Evolutionary conservation across 192 early-diverging fungal species (phyloP).

Genomic region (Backusella sp.): DNA sequence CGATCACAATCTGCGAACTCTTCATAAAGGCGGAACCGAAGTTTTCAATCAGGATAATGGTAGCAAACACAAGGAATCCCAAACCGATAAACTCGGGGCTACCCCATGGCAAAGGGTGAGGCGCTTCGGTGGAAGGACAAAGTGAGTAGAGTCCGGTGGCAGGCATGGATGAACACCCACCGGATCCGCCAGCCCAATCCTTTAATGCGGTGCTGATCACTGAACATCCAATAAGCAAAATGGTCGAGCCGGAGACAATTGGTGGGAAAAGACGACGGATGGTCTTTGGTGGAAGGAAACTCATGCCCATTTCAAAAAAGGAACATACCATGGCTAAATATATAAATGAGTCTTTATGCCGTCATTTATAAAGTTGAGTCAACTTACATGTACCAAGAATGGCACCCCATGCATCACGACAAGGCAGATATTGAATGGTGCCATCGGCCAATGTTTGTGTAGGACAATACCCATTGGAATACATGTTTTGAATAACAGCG

Average conservation of each 20-base stretch:
- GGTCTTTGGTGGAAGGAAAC: constrained; percentile 46
- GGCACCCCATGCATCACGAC: constrained; percentile 52
- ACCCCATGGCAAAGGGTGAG: constrained; percentile 52
- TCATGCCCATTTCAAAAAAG: constrained; percentile 44
- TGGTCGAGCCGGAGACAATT: constrained; percentile 46
- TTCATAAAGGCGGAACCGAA: constrained; percentile 57
- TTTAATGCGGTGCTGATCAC: constrained; percentile 48
- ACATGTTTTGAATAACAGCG: constrained; percentile 54
- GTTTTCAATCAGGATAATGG: constrained; percentile 52
- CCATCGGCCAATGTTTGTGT: constrained; percentile 45
- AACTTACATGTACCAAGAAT: constrained; percentile 52
- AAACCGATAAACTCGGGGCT: constrained; percentile 49
- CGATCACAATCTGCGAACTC: constrained; percentile 49
- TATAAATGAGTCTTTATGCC: not conserved
- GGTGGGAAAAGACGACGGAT: constrained; percentile 51
- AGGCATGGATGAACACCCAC: constrained; percentile 46
- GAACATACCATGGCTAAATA: constrained; percentile 35
- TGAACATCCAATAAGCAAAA: constrained; percentile 51
- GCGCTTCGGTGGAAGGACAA: constrained; percentile 48
- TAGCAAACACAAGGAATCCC: constrained; percentile 48
- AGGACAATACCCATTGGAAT: constrained; percentile 47
- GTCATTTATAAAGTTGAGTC: not conserved
- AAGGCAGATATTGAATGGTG: constrained; percentile 40
- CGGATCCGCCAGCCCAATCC: constrained; percentile 52
- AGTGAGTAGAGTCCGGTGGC: constrained; percentile 45